These are phyloP conservation scores for Aspergillus fructus DNA, from an alignment of 2,329 filamentous ascomycete species.

Conservation along the genomic window DNA sequence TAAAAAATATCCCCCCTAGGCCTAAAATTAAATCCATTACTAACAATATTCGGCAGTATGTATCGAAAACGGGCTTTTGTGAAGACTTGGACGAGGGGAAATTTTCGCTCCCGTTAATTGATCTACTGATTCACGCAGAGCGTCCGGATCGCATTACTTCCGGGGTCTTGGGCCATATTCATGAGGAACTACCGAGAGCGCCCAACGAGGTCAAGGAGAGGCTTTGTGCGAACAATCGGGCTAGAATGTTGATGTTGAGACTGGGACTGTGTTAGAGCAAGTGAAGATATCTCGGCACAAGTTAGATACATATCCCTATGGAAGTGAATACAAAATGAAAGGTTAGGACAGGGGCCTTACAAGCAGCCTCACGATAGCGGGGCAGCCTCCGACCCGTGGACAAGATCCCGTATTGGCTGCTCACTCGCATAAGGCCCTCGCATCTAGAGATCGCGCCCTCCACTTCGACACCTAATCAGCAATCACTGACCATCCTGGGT, in stretches of 20 bases:
- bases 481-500: too few relatives aligned
- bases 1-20: background rate
- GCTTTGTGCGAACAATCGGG: background rate
- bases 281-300: too few relatives aligned
- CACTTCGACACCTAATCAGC: too few relatives aligned
- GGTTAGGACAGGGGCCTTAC: too few relatives aligned
- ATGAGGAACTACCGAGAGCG: background rate
- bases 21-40: background rate
- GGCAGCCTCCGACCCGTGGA: too few relatives aligned
- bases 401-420: too few relatives aligned
- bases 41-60: slow-evolving; percentile 55
- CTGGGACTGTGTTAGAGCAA: background rate
- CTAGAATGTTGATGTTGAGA: background rate
- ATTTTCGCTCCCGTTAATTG: slow-evolving; percentile 87
- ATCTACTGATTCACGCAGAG: slow-evolving; percentile 38
- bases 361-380: too few relatives aligned
- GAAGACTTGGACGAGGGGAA: slow-evolving; percentile 62
- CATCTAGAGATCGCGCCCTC: too few relatives aligned
- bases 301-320: too few relatives aligned
- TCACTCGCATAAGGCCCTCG: too few relatives aligned
- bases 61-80: slow-evolving; percentile 81
- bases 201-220: background rate
- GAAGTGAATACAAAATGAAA: too few relatives aligned
- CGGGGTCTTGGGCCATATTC: background rate
- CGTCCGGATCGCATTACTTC: background rate